A percentile compares a stretch with the other conserved stretches of the same genome.
Evolutionary conservation across 805 yeast species (phyloP).

Genomic region (Ogataea ganodermae): DNA sequence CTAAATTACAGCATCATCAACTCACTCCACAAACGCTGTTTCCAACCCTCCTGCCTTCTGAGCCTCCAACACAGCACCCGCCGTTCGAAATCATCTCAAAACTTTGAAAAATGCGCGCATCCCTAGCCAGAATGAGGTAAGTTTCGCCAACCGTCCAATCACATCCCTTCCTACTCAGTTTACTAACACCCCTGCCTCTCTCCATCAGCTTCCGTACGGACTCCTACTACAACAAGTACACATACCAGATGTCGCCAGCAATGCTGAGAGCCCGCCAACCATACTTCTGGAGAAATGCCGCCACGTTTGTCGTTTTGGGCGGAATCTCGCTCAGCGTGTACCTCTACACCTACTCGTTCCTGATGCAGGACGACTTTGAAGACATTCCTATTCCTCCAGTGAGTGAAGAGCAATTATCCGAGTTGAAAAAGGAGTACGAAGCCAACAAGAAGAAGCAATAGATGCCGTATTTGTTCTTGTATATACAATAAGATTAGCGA

Average conservation of each 20-base stretch:
- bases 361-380: conserved; percentile 77
- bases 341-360: conserved; percentile 60
- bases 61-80: neutral
- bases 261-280: conserved; percentile 88
- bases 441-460: conserved; percentile 35
- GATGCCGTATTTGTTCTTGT: neutral
- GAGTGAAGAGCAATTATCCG: conserved; percentile 70
- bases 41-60: neutral
- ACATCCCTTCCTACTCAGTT: neutral
- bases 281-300: conserved; percentile 75
- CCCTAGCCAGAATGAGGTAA: conserved; percentile 27
- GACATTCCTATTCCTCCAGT: conserved; percentile 96
- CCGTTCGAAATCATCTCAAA: neutral
- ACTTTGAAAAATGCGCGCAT: conserved; percentile 25
- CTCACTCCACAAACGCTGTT: neutral
- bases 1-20: neutral
- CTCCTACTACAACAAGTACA: conserved; percentile 44
- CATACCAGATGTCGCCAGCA: conserved; percentile 84
- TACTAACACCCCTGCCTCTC: conserved; percentile 15
- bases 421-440: conserved; percentile 73
- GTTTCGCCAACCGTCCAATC: conserved; percentile 10
- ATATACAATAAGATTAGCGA: conserved; percentile 11
- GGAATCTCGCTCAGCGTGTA: conserved; percentile 73
- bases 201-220: conserved; percentile 23
- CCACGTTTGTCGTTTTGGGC: conserved; percentile 57